Base-by-base conservation (phyloP, 331 rosid species). In the Quercus tomentella region DNA sequence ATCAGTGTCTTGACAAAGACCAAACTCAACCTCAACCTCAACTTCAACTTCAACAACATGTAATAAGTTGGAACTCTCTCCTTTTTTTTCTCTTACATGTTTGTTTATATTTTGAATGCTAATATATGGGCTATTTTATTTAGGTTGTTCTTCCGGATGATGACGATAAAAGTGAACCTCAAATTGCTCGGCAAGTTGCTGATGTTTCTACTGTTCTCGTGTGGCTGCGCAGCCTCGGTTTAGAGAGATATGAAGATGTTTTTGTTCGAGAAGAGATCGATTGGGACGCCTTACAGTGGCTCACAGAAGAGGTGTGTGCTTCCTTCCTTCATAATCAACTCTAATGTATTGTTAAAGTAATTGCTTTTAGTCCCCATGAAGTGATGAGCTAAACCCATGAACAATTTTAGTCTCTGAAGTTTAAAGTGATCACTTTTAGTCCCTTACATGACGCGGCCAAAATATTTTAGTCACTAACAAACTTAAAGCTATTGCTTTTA, bases 231-330 rank as follows among this genome's bases (percentile, higher is more conserved):
- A 76, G 72, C 57, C 87, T 94, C 2, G 96, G 97, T 17, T 90
- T 94, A 58, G 89, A 66, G n/a, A 92, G 87, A 77, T 94, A 94
- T 37, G 91, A 84, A 68, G 90, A 85, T 65, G 73, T 81, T 82
- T 94, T 94, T 75, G 84, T 86, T 33, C 83, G 88, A 74, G 98
- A 94, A 81, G 98, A 94, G 88, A 90, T 94, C 78, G 97, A 92
- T 77, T 92, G 92, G 96, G 88, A 91, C n/a, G 68, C 97, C 16
- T 65, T 94, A 71, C 90, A 87, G 49, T 94, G 97, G 89, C 84
- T 92, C 52, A 89, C 91, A 2, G 96, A 92, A 77, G 98, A 94
- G 97, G 98, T 94, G 61, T 76, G 80, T 41, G 45, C 45, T 41
- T 41, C 45, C 11, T 41, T 41, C 45, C 61, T 77, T 75, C 41